These are phyloP conservation scores for Westerdykella ornata DNA, from an alignment of 2,329 filamentous ascomycete species.

Conservation along the genomic window DNA sequence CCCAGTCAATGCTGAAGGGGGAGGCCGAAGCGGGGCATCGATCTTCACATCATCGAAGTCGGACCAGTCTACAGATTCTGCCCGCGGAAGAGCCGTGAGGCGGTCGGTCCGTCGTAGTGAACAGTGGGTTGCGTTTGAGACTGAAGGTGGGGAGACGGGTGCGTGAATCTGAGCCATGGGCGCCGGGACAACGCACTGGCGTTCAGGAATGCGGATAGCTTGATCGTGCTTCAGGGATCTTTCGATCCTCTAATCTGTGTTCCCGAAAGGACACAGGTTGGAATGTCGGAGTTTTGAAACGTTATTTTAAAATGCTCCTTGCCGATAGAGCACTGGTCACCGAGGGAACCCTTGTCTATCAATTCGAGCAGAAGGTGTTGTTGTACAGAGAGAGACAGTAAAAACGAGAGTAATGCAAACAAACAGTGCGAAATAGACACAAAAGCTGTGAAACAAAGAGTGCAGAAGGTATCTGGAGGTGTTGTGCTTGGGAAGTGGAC, in stretches of 20 bases:
- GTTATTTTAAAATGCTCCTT: slow-evolving; percentile 13
- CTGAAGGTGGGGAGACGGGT: slow-evolving; percentile 6
- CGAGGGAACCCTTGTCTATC: not conserved
- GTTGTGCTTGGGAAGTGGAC: slow-evolving; percentile 4
- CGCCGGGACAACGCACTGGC: not conserved
- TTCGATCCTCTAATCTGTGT: not conserved
- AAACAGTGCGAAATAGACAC: not conserved
- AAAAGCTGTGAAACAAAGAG: not conserved
- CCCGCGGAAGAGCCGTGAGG: slow-evolving; percentile 8
- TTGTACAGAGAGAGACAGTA: not conserved
- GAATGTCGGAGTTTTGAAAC: slow-evolving; percentile 25
- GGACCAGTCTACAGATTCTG: slow-evolving; percentile 10
- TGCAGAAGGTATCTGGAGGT: slow-evolving; percentile 4
- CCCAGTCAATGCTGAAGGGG: slow-evolving; percentile 31
- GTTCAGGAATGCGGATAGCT: not conserved
- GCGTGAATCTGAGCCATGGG: not conserved
- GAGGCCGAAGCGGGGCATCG: slow-evolving; percentile 23
- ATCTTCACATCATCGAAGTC: slow-evolving; percentile 33
- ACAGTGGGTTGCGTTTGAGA: slow-evolving; percentile 27
- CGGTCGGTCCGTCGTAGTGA: slow-evolving; percentile 21
- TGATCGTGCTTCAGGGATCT: not conserved
- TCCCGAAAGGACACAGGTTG: slow-evolving; percentile 7
- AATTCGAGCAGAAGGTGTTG: slow-evolving; percentile 1
- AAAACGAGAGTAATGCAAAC: not conserved
- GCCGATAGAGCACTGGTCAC: slow-evolving; percentile 5